Evolutionary conservation across 192 early-diverging fungal genomes (phyloP).

Genomic region (Rhizophagus prolifer): DNA sequence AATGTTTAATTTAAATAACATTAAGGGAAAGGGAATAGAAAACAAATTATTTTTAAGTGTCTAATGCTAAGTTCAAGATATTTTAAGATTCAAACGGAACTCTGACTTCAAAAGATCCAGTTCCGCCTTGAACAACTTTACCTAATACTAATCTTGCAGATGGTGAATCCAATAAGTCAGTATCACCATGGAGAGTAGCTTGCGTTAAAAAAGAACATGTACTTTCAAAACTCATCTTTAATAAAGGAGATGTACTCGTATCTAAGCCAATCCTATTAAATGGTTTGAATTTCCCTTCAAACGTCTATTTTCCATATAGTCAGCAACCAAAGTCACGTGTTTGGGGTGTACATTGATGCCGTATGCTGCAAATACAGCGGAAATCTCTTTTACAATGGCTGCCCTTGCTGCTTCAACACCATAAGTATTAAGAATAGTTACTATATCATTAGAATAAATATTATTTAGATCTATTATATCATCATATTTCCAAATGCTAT

Average conservation of each 20-base stretch:
- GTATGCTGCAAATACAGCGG: slow-evolving; percentile 89
- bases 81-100: neutral
- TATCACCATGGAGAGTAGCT: slow-evolving; percentile 87
- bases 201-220: slow-evolving; percentile 94
- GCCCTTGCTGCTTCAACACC: slow-evolving; percentile 96
- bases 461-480: slow-evolving; percentile 81
- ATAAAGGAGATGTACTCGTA: slow-evolving; percentile 90
- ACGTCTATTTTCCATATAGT: slow-evolving; percentile 93
- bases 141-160: slow-evolving; percentile 94
- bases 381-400: slow-evolving; percentile 91
- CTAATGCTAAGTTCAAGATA: neutral
- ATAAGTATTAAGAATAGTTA: slow-evolving; percentile 87
- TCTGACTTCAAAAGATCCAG: slow-evolving; percentile 88
- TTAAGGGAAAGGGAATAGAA: too few relatives aligned
- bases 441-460: slow-evolving; percentile 96
- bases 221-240: slow-evolving; percentile 98
- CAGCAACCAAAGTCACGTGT: slow-evolving; percentile 96
- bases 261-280: slow-evolving; percentile 95
- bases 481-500: slow-evolving; percentile 81
- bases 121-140: slow-evolving; percentile 88
- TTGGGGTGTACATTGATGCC: slow-evolving; percentile 90
- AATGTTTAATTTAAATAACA: too few relatives aligned
- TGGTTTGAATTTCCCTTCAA: slow-evolving; percentile 97
- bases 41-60: too few relatives aligned
- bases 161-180: slow-evolving; percentile 84